A percentile compares a stretch with the other conserved stretches of the same genome.
Conservation (phyloP, 1,284 basidiomycete genomes). For the Sporisorium scitamineum region DNA sequence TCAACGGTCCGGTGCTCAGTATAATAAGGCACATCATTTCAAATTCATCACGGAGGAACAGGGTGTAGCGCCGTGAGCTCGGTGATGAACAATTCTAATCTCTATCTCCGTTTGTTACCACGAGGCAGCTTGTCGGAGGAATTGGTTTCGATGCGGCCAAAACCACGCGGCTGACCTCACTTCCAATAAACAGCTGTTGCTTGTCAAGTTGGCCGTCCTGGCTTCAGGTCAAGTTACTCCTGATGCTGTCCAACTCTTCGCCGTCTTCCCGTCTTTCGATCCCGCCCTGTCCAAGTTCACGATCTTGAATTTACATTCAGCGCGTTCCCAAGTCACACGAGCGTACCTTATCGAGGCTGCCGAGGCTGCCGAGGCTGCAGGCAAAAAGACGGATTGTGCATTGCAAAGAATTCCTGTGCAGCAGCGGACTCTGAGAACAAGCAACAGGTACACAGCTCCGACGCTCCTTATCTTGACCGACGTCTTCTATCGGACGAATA, state of each 20-base stretch:
- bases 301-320: no score
- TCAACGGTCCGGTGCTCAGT: neutral
- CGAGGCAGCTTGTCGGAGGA: neutral
- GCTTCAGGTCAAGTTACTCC: no score
- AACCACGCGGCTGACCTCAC: slow-evolving; percentile 12
- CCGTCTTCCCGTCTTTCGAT: neutral
- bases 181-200: neutral
- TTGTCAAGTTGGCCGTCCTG: neutral
- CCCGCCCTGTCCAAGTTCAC: neutral
- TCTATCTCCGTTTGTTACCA: neutral
- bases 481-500: neutral
- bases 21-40: neutral
- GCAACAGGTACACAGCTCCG: no score
- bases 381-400: no score
- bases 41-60: no score
- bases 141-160: slow-evolving; percentile 1
- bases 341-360: neutral
- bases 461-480: neutral
- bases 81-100: no score
- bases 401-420: neutral
- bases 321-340: neutral
- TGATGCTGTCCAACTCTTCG: no score
- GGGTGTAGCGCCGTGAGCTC: no score
- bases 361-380: no score
- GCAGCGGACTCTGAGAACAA: neutral